Evolutionary conservation across 805 yeast genomes (phyloP), one percentile per base, ranked within the genome.

Genomic region (Saccharomycopsis sp.): DNA sequence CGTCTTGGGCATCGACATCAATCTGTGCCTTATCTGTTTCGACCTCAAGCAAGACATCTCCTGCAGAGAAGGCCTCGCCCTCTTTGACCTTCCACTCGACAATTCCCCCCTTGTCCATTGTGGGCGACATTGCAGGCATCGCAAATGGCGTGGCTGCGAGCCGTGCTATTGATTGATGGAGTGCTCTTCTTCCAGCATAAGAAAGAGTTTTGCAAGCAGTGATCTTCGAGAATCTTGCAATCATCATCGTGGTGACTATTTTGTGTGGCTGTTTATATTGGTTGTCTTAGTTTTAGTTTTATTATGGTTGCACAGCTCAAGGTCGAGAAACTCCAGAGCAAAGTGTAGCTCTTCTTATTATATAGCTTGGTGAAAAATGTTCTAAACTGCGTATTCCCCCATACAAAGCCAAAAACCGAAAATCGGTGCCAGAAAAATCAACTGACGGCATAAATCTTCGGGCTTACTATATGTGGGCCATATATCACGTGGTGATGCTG

Each of bases 71-170:
- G 2, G 77, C 57, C 2, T 89, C 94, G 29, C 89, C 89, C 54
- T 80, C 86, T 70, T 91, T 85, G 67, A 85, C 78, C 70, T 89
- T 88, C 99, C 99, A 93, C 57, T 83, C 78, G 12, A 90, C 89
- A 63, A 93, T 81, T 3, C 96, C 97, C 47, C 99, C 99, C 69
- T 85, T 89, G 34, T 91, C 90, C 99, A 93, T 93, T 3, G 99
- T 93, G 50, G 99, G 99, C 3, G 97, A 92, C 97, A 93, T 89
- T 24, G 99, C 97, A 2, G 99, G 99, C 98, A 93, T 93, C 56
- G 78, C 84, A 74, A 89, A 90, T 44, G 49, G 49, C 19, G 22
- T 44, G 19, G 49, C 49, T 29, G 38, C 38, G 12, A 29, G 38
- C 9, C 38, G 38, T 7, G 38, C 38, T 12, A 29, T 29, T 12